Evolutionary conservation across 139 green algal species (phyloP).

Genomic region (Edaphochlamys debaryana): DNA sequence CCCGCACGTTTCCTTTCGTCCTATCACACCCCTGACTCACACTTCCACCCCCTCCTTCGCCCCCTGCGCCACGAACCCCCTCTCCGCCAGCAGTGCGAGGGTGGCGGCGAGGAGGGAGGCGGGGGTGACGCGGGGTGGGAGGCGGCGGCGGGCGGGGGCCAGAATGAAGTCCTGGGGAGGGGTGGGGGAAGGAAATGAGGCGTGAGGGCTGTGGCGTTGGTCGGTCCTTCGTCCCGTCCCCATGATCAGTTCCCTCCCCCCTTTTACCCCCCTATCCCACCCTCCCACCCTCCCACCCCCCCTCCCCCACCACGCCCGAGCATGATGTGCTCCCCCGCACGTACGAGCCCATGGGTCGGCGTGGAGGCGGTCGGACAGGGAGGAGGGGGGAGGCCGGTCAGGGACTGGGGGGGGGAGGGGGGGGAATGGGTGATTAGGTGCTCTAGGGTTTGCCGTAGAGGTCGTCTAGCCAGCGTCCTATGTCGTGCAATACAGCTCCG

Average conservation of each 20-base stretch:
- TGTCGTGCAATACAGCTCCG: no score
- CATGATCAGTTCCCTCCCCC: no score
- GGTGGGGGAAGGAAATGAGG: background rate
- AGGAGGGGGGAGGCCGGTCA: background rate
- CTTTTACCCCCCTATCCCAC: no score
- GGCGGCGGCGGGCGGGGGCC: no score
- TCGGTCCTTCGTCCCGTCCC: no score
- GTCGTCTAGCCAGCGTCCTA: background rate
- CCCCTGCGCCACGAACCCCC: no score
- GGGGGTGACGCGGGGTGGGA: background rate
- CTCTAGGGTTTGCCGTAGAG: background rate
- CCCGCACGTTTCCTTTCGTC: no score
- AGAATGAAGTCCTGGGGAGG: conserved; percentile 28
- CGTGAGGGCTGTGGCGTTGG: background rate
- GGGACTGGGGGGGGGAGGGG: background rate
- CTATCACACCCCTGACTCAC: no score
- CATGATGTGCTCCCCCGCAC: conserved; percentile 42
- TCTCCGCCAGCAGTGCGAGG: no score
- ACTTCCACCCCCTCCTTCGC: no score
- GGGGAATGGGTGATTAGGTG: background rate
- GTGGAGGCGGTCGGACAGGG: conserved; percentile 53
- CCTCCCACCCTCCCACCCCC: no score
- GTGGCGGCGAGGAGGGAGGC: no score
- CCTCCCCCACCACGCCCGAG: conserved; percentile 5
- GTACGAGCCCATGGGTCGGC: conserved; percentile 66